phyloP scores from a whole-genome alignment of 2,329 filamentous ascomycete species.

The Diaporthe citrichinensis region DNA sequence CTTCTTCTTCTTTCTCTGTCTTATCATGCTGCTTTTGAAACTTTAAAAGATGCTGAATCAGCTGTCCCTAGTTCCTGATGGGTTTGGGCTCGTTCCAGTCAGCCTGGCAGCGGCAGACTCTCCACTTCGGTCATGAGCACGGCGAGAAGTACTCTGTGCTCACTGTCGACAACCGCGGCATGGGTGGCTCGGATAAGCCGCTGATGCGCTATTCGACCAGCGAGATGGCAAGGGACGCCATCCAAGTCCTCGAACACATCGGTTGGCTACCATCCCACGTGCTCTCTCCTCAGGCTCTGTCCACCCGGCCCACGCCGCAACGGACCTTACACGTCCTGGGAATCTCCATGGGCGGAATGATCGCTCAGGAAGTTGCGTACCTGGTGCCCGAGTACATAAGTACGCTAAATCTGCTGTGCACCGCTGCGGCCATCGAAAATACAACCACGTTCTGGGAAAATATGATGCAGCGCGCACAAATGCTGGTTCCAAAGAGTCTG shows the following conservation, averaged over 20 bases:
- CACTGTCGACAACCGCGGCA: conserved; percentile 86
- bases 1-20: no score
- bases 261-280: conserved; percentile 68
- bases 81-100: conserved; percentile 78
- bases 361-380: conserved; percentile 82
- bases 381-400: conserved; percentile 66
- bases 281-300: conserved; percentile 40
- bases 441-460: conserved; percentile 76
- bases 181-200: conserved; percentile 85
- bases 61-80: conserved; percentile 77
- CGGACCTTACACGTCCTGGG: conserved; percentile 77
- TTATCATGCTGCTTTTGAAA: not conserved
- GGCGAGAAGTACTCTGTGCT: conserved; percentile 79
- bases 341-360: conserved; percentile 92
- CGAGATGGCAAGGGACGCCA: conserved; percentile 84
- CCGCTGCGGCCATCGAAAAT: conserved; percentile 72
- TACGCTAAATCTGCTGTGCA: conserved; percentile 73
- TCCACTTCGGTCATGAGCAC: conserved; percentile 82
- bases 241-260: conserved; percentile 79
- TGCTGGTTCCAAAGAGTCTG: conserved; percentile 78
- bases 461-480: conserved; percentile 66
- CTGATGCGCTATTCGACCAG: conserved; percentile 83
- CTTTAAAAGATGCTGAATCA: conserved; percentile 29
- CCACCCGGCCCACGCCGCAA: conserved; percentile 37
- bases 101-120: conserved; percentile 87